phyloP scores from a whole-genome alignment of 805 yeast species.

The Candida sonorensis region DNA sequence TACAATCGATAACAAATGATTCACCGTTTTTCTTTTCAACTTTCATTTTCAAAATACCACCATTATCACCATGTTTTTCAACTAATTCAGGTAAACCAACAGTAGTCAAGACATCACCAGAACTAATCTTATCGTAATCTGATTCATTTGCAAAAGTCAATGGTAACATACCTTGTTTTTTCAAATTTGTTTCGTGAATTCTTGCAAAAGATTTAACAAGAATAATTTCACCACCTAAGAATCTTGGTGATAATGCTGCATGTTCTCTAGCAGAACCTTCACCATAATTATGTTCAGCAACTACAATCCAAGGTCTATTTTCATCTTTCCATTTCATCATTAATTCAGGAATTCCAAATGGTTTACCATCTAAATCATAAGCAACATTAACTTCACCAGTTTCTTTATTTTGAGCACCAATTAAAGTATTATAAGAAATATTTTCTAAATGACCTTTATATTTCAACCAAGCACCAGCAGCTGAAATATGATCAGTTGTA shows the following conservation, averaged over 20 bases:
- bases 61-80: constrained; percentile 78
- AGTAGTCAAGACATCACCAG: constrained; percentile 77
- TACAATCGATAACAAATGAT: constrained; percentile 61
- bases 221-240: constrained; percentile 84
- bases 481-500: constrained; percentile 97
- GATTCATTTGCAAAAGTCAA: constrained; percentile 83
- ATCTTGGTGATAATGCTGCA: constrained; percentile 94
- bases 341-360: constrained; percentile 83
- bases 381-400: constrained; percentile 93
- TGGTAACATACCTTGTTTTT: constrained; percentile 97
- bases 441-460: constrained; percentile 97
- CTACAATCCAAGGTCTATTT: constrained; percentile 81
- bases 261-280: constrained; percentile 99
- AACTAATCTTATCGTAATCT: constrained; percentile 75
- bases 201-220: constrained; percentile 95
- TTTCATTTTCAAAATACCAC: constrained; percentile 66
- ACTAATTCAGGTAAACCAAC: constrained; percentile 69
- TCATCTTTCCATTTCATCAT: constrained; percentile 95
- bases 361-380: constrained; percentile 75
- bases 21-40: constrained; percentile 74
- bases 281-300: constrained; percentile 97
- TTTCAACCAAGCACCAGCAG: constrained; percentile 98
- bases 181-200: constrained; percentile 95
- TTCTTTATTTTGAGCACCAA: constrained; percentile 95
- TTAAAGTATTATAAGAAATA: constrained; percentile 89